A percentile compares a stretch with the other conserved stretches of the same genome.
phyloP scores from a whole-genome alignment of 2,329 filamentous ascomycete genomes.

The Xylaria sp. region DNA sequence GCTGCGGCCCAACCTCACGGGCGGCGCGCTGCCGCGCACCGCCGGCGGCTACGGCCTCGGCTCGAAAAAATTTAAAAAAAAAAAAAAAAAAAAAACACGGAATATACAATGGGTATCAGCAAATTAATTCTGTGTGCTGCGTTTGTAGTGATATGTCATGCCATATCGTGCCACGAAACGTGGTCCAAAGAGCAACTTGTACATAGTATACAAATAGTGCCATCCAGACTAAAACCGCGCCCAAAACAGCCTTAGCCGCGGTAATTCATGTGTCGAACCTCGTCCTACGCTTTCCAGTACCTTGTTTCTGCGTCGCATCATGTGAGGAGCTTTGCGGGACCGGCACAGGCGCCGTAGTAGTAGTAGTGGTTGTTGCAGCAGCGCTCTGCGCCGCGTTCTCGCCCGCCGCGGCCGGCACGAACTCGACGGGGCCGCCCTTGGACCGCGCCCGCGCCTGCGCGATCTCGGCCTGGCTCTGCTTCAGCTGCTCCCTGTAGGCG shows the following conservation, averaged over 20 bases:
- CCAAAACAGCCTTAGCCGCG: not conserved
- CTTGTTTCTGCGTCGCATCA: conserved; percentile 8
- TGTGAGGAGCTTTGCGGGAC: conserved; percentile 2
- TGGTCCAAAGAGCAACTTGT: not conserved
- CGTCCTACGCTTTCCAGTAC: conserved; percentile 38
- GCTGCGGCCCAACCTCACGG: conserved; percentile 88
- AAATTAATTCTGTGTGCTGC: conserved; percentile 3
- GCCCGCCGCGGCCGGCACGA: conserved; percentile 44
- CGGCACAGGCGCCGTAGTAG: too few relatives aligned
- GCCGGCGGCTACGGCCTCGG: conserved; percentile 87
- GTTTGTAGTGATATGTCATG: not conserved
- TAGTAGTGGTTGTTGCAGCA: conserved; percentile 39
- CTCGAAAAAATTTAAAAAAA: conserved; percentile 43
- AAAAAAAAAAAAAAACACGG: conserved; percentile 7
- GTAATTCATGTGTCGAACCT: conserved; percentile 38
- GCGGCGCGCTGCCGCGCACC: conserved; percentile 79
- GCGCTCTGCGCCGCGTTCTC: conserved; percentile 31
- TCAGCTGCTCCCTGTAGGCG: conserved; percentile 55
- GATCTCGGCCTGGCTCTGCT: conserved; percentile 50
- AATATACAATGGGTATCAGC: conserved; percentile 22
- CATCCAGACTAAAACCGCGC: not conserved
- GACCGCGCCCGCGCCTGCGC: conserved; percentile 49
- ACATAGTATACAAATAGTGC: not conserved
- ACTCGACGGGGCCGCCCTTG: conserved; percentile 51
- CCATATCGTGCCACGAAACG: too few relatives aligned